Conservation (phyloP, 1,284 basidiomycete genomes). For the Volvariella surrecta region DNA sequence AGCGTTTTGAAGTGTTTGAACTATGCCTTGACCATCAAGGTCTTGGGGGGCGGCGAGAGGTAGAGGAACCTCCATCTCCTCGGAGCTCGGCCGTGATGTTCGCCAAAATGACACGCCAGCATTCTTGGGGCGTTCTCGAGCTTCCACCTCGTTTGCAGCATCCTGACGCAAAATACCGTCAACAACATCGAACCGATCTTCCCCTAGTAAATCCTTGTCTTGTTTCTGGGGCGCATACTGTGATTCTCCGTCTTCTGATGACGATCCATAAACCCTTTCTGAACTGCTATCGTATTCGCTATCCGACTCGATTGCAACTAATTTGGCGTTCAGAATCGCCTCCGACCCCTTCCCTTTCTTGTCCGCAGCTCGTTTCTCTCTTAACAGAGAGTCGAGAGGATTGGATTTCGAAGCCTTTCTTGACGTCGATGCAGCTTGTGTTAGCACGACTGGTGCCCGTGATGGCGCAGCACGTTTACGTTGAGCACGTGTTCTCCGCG, state of each 20-base stretch:
- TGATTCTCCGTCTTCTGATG: slow-evolving; percentile 1
- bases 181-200: no score
- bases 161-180: no score
- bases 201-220: no score
- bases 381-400: slow-evolving; percentile 45
- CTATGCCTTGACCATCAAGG: slow-evolving; percentile 11
- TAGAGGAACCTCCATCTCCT: no score
- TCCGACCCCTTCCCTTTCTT: slow-evolving; percentile 33
- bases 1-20: slow-evolving; percentile 25
- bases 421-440: slow-evolving; percentile 11
- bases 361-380: slow-evolving; percentile 39
- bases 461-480: slow-evolving; percentile 1
- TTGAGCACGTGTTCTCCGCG: slow-evolving; percentile 1
- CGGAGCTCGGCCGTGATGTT: background rate
- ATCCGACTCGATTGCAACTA: slow-evolving; percentile 21
- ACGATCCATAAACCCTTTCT: slow-evolving; percentile 3
- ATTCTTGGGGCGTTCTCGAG: slow-evolving; percentile 16
- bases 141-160: no score
- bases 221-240: no score
- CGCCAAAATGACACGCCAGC: slow-evolving; percentile 34
- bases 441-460: slow-evolving; percentile 1
- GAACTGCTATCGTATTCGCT: no score
- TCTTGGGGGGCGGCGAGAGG: slow-evolving; percentile 13
- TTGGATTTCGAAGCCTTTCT: slow-evolving; percentile 22
- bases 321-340: slow-evolving; percentile 37